These are phyloP conservation scores for Coprinopsis cinerea DNA, from an alignment of 768 basidiomycete genomes.

Conservation along the genomic window DNA sequence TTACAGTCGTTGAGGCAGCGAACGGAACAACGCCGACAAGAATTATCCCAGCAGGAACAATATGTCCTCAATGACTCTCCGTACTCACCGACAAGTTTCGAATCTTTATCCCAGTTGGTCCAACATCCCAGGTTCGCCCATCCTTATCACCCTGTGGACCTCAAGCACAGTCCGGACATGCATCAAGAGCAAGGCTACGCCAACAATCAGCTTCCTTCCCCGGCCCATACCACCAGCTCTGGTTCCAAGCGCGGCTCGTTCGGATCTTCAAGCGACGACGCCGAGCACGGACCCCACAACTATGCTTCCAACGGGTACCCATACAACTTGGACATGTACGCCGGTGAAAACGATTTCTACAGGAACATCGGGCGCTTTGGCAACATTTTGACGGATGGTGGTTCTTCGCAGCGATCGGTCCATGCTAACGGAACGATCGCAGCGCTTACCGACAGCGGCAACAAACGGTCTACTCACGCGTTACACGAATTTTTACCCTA, in stretches of 20 bases:
- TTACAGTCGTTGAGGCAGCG: conserved; percentile 54
- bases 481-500: neutral
- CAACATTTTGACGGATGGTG: neutral
- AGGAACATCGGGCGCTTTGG: conserved; percentile 1
- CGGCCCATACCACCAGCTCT: neutral
- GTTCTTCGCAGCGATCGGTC: neutral
- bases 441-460: neutral
- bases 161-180: neutral
- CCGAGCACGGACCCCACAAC: neutral
- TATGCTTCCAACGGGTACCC: neutral
- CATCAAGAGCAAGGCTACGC: neutral
- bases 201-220: neutral
- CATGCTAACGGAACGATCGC: neutral
- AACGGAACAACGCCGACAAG: conserved; percentile 29
- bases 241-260: neutral
- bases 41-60: neutral
- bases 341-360: neutral
- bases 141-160: neutral
- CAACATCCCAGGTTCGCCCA: neutral
- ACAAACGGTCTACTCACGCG: neutral
- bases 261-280: neutral
- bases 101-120: neutral
- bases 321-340: neutral
- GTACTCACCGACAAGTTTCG: neutral
- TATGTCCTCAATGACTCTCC: neutral